A percentile compares a stretch with the other conserved stretches of the same genome.
These are phyloP conservation scores for Botrytis hyacinthi DNA, from an alignment of 2,329 filamentous ascomycete genomes.

Conservation along the genomic window DNA sequence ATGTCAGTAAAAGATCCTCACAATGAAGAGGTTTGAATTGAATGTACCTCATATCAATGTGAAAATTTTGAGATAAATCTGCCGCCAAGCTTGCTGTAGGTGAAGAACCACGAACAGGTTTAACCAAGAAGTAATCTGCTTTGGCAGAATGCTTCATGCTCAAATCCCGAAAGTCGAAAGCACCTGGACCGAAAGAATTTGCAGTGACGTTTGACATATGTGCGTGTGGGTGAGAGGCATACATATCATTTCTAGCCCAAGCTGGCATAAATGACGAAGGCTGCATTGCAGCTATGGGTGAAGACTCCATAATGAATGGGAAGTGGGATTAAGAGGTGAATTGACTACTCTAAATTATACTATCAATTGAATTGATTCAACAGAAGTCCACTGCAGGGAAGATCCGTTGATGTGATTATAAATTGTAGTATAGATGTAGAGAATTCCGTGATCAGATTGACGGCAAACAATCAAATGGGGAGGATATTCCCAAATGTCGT, in stretches of 20 bases:
- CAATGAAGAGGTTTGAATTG: not conserved
- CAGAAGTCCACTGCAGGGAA: not conserved
- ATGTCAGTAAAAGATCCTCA: conserved; percentile 15
- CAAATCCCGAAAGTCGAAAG: conserved; percentile 74
- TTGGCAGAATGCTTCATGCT: conserved; percentile 67
- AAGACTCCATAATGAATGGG: conserved; percentile 73
- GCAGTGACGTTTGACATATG: conserved; percentile 49
- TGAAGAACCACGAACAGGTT: conserved; percentile 78
- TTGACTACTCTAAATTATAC: conserved; percentile 15
- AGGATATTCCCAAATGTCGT: conserved; percentile 14
- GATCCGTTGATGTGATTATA: not conserved
- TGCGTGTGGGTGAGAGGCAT: conserved; percentile 49
- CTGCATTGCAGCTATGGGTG: conserved; percentile 90
- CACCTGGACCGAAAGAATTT: conserved; percentile 57
- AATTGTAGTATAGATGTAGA: conserved; percentile 10
- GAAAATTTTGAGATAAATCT: conserved; percentile 95
- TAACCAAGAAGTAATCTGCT: conserved; percentile 79
- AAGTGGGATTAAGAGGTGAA: not conserved
- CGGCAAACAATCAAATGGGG: conserved; percentile 16
- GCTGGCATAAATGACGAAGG: conserved; percentile 62
- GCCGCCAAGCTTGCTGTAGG: conserved; percentile 88
- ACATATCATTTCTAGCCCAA: conserved; percentile 59
- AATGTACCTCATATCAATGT: conserved; percentile 86
- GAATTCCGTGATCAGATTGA: not conserved
- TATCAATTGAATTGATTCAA: conserved; percentile 17